Evolutionary conservation across 2,329 filamentous ascomycete genomes (phyloP), one percentile per base, ranked within the genome.

Genomic region (Aphanoascus verrucosus): DNA sequence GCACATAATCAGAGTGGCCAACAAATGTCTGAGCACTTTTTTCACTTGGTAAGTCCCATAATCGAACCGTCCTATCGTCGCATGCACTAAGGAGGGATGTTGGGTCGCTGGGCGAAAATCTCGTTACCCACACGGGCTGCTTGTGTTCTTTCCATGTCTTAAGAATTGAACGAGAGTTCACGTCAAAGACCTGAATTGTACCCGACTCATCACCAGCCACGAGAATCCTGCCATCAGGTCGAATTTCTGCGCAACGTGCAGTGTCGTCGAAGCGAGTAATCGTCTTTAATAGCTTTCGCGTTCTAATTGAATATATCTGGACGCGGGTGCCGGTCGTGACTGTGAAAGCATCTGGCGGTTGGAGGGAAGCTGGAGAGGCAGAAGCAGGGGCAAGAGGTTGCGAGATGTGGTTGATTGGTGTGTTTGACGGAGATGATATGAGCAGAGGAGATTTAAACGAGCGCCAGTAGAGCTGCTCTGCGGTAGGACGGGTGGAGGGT

Each of bases 381-480:
- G 71, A 69, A 6, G 70, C 72, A 14, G 76, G 73, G 9, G 72
- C 68, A 17, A 70, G 70, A 57, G 78, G 85, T 67, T 84, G 85
- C 48, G 87, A 90, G 68, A 98, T 94, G 69, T 94, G 84, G 34
- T 89, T 95, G 63, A 98, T 82, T 44, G 88, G 86, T 67, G 86
- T 89, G 66, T 88, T 87, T 59, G 93, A 88, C 59, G 90, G 89
- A 58, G 91, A 94, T 44, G 93, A 87, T 57, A 97, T 83, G 57
- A 91, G 83, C 55, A 94, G 82, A 60, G 90, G 87, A 61, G 90
- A 93, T 72, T 88, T 89, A 76, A 98, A 98, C 11, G 86, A 85
- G 66, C 85, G 86, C 94, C 94, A 98, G 77, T 97, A 97, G 60
- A 84, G 81, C 73, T 97, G 90, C 74, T 98, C 93, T 32, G 90